phyloP scores from a whole-genome alignment of 345 rosid genomes.

The Boechera retrofracta region DNA sequence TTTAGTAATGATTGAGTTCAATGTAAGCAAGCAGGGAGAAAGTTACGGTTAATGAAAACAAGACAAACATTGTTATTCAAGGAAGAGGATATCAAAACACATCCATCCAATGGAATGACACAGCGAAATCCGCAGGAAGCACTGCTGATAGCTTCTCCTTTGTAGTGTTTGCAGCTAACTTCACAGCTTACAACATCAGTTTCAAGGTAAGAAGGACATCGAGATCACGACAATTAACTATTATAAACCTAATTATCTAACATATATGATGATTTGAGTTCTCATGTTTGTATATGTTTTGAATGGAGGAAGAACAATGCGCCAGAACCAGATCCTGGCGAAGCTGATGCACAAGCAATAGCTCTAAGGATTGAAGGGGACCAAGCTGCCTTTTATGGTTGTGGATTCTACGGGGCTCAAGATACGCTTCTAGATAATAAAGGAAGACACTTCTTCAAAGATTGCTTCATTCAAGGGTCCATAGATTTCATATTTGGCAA shows the following conservation, averaged over 20 bases:
- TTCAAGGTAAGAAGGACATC: slow-evolving; percentile 59
- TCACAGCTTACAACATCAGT: slow-evolving; percentile 81
- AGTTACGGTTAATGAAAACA: slow-evolving; percentile 63
- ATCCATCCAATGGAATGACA: slow-evolving; percentile 80
- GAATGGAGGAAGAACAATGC: slow-evolving; percentile 64
- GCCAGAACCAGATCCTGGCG: slow-evolving; percentile 68
- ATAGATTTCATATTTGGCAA: slow-evolving; percentile 85
- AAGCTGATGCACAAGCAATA: slow-evolving; percentile 74
- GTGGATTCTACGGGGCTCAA: slow-evolving; percentile 91
- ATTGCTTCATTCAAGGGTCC: slow-evolving; percentile 84
- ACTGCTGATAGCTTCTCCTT: slow-evolving; percentile 71
- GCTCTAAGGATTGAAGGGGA: slow-evolving; percentile 80
- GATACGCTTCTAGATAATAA: slow-evolving; percentile 80
- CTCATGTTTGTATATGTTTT: slow-evolving; percentile 17
- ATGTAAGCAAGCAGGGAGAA: slow-evolving; percentile 67
- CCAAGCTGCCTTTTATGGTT: slow-evolving; percentile 74
- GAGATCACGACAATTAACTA: background rate
- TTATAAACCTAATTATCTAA: background rate
- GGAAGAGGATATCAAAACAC: slow-evolving; percentile 73
- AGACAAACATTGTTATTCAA: slow-evolving; percentile 72
- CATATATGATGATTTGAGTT: background rate
- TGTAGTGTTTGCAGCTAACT: slow-evolving; percentile 66
- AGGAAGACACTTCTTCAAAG: slow-evolving; percentile 76
- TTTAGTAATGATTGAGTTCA: slow-evolving; percentile 13
- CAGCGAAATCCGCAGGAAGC: slow-evolving; percentile 77